phyloP scores from a whole-genome alignment of 208 protist genomes.

The Wallacemonas collosoma region DNA sequence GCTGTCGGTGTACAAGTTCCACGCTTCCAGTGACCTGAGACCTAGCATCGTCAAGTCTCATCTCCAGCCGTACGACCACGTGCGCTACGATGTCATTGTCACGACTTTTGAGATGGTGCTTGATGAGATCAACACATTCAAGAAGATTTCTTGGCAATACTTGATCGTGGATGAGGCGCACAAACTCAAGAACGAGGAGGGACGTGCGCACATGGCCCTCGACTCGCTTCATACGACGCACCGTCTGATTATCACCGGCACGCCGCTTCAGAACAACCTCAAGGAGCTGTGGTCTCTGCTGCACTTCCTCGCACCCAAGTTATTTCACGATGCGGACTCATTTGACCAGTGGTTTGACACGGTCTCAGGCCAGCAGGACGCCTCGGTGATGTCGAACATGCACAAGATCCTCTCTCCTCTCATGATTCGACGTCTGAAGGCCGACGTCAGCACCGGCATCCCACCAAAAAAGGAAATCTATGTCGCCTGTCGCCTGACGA shows the following conservation, averaged over 20 bases:
- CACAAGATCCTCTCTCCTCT: slow-evolving; percentile 95
- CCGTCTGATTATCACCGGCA: slow-evolving; percentile 97
- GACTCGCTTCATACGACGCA: slow-evolving; percentile 80
- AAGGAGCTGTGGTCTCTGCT: slow-evolving; percentile 96
- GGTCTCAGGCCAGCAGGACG: slow-evolving; percentile 77
- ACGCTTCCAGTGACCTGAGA: slow-evolving; percentile 94
- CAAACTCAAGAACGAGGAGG: slow-evolving; percentile 94
- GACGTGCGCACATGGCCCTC: slow-evolving; percentile 64
- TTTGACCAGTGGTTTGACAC: slow-evolving; percentile 96
- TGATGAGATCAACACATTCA: slow-evolving; percentile 89
- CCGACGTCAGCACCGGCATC: slow-evolving; percentile 95
- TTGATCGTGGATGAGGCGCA: slow-evolving; percentile 99
- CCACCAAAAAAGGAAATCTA: slow-evolving; percentile 99
- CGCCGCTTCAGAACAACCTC: slow-evolving; percentile 98
- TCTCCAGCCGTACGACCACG: slow-evolving; percentile 47
- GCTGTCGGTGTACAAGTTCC: slow-evolving; percentile 93
- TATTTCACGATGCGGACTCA: slow-evolving; percentile 85
- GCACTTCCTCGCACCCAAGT: slow-evolving; percentile 92
- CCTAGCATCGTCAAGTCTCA: slow-evolving; percentile 68
- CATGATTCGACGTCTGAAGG: slow-evolving; percentile 97
- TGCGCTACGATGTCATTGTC: slow-evolving; percentile 93
- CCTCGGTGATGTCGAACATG: slow-evolving; percentile 77
- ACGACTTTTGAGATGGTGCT: slow-evolving; percentile 98
- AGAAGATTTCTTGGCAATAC: slow-evolving; percentile 93
- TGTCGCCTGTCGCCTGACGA: slow-evolving; percentile 92